These are phyloP conservation scores for Coemansia umbellata DNA, from an alignment of 192 early-diverging fungal species.

Conservation along the genomic window DNA sequence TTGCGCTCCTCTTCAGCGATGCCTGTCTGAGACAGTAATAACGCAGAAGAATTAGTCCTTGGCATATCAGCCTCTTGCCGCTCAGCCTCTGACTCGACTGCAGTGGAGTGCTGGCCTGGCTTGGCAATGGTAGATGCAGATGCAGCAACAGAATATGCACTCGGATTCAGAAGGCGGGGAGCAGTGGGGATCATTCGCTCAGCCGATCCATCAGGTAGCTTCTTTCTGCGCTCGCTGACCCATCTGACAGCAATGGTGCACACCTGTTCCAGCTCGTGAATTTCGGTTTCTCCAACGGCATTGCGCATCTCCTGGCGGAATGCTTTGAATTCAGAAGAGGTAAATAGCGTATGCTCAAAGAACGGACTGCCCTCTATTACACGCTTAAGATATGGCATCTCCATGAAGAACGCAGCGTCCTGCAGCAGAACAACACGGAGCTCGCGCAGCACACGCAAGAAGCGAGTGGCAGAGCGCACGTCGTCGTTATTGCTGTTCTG, in stretches of 20 bases:
- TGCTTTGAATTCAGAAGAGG: slow-evolving; percentile 17
- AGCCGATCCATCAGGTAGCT: slow-evolving; percentile 8
- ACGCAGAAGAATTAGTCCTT: no score
- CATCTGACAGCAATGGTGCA: slow-evolving; percentile 10
- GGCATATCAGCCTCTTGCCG: no score
- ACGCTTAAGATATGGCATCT: slow-evolving; percentile 24
- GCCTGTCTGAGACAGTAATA: no score
- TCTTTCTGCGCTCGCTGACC: slow-evolving; percentile 15
- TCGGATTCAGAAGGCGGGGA: slow-evolving; percentile 3
- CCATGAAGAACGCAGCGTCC: slow-evolving; percentile 39
- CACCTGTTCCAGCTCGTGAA: slow-evolving; percentile 8
- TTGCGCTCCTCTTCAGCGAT: slow-evolving; percentile 14
- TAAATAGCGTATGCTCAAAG: slow-evolving; percentile 30
- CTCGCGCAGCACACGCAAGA: slow-evolving; percentile 36
- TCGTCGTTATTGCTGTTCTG: slow-evolving; percentile 38
- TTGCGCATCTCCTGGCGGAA: slow-evolving; percentile 27
- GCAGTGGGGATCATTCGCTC: slow-evolving; percentile 30
- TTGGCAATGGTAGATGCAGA: background rate
- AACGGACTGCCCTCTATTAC: slow-evolving; percentile 7
- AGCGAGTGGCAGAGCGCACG: slow-evolving; percentile 26
- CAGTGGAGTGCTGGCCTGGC: background rate
- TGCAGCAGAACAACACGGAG: slow-evolving; percentile 42
- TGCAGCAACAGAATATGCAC: background rate
- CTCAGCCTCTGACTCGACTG: no score
- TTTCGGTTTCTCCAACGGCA: slow-evolving; percentile 15